Percentiles rank a stretch among this genome's conserved stretches.
Conservation (phyloP, 225 moss, liverwort and hornwort species). For the Ulota crispa region DNA sequence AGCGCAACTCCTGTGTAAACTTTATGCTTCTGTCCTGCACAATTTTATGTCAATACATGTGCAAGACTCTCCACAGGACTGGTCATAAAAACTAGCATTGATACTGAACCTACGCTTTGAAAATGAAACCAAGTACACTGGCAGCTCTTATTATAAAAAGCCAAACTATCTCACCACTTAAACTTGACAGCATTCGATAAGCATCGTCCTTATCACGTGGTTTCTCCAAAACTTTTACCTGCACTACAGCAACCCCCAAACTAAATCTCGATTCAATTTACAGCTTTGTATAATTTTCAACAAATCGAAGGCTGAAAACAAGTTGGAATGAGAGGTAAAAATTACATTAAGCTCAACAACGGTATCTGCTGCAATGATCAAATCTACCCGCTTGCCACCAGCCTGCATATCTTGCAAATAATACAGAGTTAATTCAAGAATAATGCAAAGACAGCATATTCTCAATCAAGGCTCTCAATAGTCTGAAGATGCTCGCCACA, state of each 20-base stretch:
- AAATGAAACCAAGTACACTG: neutral
- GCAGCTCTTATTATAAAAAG: neutral
- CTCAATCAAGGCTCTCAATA: neutral
- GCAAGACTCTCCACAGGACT: neutral
- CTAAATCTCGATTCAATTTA: conserved; percentile 12
- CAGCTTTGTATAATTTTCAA: neutral
- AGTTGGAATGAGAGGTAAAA: neutral
- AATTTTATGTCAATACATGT: conserved; percentile 11
- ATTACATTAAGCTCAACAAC: conserved; percentile 94
- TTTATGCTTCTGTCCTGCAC: conserved; percentile 82
- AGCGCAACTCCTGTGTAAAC: conserved; percentile 94
- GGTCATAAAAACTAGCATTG: neutral
- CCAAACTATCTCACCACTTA: conserved; percentile 67
- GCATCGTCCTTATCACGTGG: conserved; percentile 84
- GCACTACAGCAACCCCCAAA: conserved; percentile 33
- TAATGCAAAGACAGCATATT: neutral
- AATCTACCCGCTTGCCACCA: conserved; percentile 66
- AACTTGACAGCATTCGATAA: conserved; percentile 71
- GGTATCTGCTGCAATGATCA: conserved; percentile 94
- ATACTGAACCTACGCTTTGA: neutral
- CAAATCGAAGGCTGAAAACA: neutral
- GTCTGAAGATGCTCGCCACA: neutral
- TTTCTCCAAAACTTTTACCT: conserved; percentile 83
- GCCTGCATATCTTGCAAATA: conserved; percentile 40
- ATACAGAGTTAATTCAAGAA: conserved; percentile 13